Conservation (phyloP, 2,329 filamentous ascomycete genomes). For the Aureobasidium sp. region DNA sequence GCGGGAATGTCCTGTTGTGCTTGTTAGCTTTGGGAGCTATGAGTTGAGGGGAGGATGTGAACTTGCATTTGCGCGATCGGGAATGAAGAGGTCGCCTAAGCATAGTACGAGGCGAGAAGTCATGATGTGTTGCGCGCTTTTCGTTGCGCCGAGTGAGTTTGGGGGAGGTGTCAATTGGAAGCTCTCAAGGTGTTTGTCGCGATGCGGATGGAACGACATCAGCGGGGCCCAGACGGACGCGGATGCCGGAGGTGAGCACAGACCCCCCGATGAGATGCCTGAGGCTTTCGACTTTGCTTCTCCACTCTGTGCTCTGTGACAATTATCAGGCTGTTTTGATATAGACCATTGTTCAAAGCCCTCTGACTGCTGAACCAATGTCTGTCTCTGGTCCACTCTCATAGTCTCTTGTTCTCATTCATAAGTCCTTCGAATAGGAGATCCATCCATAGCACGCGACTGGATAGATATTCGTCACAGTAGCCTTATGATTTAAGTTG, state of each 20-base stretch:
- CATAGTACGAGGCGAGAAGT: conserved; percentile 86
- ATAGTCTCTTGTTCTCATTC: no score
- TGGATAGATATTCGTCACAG: no score
- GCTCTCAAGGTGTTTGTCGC: background rate
- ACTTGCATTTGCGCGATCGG: conserved; percentile 71
- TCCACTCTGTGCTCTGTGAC: no score
- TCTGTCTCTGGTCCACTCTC: no score
- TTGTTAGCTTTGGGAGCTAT: conserved; percentile 11
- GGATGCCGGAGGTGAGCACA: background rate
- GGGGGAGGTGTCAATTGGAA: background rate
- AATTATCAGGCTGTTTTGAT: no score
- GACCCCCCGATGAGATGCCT: background rate
- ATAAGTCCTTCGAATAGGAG: no score
- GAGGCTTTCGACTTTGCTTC: background rate
- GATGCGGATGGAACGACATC: background rate
- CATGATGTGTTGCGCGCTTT: conserved; percentile 32
- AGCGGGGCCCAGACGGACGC: background rate
- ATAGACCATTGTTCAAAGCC: no score
- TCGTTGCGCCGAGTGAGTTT: background rate
- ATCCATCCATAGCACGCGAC: no score
- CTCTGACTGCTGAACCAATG: no score
- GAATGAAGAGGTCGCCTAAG: conserved; percentile 89
- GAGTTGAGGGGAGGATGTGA: conserved; percentile 8
- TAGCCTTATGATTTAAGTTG: no score
- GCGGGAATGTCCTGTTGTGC: conserved; percentile 61